Evolutionary conservation across 2,329 filamentous ascomycete species (phyloP).

Genomic region (Fusarium marasasianum): DNA sequence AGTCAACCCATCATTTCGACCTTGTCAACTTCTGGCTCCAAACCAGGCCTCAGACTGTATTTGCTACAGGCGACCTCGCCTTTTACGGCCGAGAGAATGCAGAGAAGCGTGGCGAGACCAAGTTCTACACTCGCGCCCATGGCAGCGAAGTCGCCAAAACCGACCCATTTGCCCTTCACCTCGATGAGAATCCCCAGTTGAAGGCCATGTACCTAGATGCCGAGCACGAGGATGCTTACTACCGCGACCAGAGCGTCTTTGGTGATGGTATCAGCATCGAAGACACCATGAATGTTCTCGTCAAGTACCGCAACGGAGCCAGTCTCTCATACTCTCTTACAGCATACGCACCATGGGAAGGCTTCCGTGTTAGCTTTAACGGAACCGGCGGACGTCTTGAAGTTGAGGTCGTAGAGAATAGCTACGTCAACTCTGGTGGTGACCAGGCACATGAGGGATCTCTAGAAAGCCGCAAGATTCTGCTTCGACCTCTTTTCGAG

Average conservation of each 20-base stretch:
- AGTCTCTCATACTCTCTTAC: constrained; percentile 68
- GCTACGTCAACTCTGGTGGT: constrained; percentile 69
- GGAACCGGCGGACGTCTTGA: constrained; percentile 68
- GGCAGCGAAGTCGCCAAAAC: constrained; percentile 60
- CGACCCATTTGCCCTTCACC: constrained; percentile 68
- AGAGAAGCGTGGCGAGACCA: constrained; percentile 60
- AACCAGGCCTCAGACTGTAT: constrained; percentile 64
- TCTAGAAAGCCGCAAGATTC: constrained; percentile 58
- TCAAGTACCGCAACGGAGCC: constrained; percentile 65
- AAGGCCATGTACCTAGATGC: constrained; percentile 69
- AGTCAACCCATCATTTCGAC: constrained; percentile 72
- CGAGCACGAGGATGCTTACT: constrained; percentile 70
- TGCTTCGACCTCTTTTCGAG: constrained; percentile 64
- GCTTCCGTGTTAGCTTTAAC: constrained; percentile 66
- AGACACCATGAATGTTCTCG: constrained; percentile 70
- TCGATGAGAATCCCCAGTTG: constrained; percentile 62
- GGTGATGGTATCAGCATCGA: constrained; percentile 71
- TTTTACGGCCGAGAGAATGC: constrained; percentile 72
- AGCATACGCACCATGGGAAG: constrained; percentile 71
- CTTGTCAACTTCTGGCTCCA: constrained; percentile 71
- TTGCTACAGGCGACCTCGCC: constrained; percentile 65
- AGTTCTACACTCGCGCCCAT: constrained; percentile 61
- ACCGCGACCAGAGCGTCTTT: constrained; percentile 70
- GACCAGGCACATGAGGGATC: constrained; percentile 65
- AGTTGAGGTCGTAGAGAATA: constrained; percentile 69